Evolutionary conservation across 73 alveolate genomes (phyloP).

Genomic region (Symbiodinium natans): DNA sequence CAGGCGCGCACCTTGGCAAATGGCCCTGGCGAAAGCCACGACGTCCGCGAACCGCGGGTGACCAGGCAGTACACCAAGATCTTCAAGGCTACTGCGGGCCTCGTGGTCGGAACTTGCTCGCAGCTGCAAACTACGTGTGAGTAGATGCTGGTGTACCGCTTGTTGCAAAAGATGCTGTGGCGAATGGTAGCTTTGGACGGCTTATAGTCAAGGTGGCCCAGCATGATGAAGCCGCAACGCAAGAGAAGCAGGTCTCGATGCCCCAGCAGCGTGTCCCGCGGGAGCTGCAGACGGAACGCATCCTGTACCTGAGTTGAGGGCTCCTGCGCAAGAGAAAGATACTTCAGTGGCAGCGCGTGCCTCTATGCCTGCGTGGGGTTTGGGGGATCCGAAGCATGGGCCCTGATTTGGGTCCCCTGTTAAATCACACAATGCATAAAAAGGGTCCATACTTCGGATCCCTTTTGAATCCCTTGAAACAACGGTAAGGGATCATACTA

Average conservation of each 20-base stretch:
- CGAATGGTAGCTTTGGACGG: neutral
- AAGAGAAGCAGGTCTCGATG: constrained; percentile 8
- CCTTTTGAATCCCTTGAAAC: too few species aligned
- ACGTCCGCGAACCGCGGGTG: constrained; percentile 15
- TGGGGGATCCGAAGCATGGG: too few species aligned
- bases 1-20: neutral
- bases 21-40: neutral
- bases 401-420: too few species aligned
- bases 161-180: constrained; percentile 10
- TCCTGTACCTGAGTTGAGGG: neutral
- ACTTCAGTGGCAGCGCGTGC: neutral
- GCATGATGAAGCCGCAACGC: neutral
- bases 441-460: too few species aligned
- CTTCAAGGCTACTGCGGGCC: neutral
- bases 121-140: neutral
- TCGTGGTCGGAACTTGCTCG: neutral
- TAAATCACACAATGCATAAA: too few species aligned
- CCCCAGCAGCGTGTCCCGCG: neutral
- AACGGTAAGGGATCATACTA: too few species aligned
- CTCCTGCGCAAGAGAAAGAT: neutral
- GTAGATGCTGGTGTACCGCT: neutral
- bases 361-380: neutral
- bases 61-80: neutral
- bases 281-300: neutral
- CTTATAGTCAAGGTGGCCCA: neutral